Conservation (phyloP, 2,329 filamentous ascomycete species). For the Colletotrichum spinosum region DNA sequence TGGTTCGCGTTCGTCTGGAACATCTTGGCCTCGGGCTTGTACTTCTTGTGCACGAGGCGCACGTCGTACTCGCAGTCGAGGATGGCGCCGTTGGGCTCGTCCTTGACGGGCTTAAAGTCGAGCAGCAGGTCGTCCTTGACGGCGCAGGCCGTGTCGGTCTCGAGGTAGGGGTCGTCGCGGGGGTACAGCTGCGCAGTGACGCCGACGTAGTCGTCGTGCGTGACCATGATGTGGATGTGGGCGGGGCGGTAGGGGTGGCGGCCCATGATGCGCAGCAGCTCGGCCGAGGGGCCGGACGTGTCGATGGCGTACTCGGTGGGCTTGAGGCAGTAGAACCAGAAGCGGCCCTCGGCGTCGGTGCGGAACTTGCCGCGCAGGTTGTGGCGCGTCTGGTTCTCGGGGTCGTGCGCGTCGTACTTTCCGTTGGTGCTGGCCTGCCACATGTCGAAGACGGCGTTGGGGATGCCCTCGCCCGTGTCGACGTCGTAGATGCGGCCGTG, state of each 20-base stretch:
- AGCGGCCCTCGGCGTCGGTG: slow-evolving; percentile 70
- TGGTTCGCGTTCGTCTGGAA: slow-evolving; percentile 39
- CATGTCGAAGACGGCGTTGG: slow-evolving; percentile 66
- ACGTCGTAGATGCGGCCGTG: slow-evolving; percentile 38
- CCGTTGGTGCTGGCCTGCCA: slow-evolving; percentile 72
- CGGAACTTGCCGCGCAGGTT: slow-evolving; percentile 75
- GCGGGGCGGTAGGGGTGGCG: slow-evolving; percentile 41
- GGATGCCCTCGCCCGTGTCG: slow-evolving; percentile 41
- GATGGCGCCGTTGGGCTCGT: slow-evolving; percentile 45
- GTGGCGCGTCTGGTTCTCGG: slow-evolving; percentile 68
- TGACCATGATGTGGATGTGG: slow-evolving; percentile 46
- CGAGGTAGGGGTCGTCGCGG: slow-evolving; percentile 65
- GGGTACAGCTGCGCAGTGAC: slow-evolving; percentile 78
- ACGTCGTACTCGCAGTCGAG: slow-evolving; percentile 48
- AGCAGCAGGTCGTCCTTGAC: slow-evolving; percentile 54
- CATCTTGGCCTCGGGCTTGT: slow-evolving; percentile 40
- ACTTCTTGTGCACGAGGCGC: slow-evolving; percentile 41
- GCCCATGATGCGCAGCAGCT: slow-evolving; percentile 41
- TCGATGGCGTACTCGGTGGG: slow-evolving; percentile 73
- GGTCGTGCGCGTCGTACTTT: slow-evolving; percentile 72
- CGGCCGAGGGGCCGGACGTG: slow-evolving; percentile 56
- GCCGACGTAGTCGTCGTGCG: slow-evolving; percentile 67
- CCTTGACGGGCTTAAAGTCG: slow-evolving; percentile 56
- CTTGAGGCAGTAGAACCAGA: slow-evolving; percentile 72
- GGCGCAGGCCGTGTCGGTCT: slow-evolving; percentile 50